These are phyloP conservation scores for Tephrocybe sp. DNA, from an alignment of 768 basidiomycete genomes.

Conservation along the genomic window DNA sequence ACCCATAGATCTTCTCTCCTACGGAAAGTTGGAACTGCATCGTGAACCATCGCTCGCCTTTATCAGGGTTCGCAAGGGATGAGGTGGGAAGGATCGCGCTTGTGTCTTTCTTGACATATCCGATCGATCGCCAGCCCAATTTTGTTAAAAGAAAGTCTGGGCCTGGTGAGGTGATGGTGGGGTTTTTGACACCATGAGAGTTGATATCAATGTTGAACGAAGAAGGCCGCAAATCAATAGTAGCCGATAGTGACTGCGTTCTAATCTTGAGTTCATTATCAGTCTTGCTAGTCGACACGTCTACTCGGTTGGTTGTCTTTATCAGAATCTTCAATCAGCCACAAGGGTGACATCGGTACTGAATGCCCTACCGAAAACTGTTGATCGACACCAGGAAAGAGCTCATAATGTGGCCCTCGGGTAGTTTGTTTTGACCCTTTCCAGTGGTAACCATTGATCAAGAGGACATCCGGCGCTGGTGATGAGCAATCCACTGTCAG, in stretches of 20 bases:
- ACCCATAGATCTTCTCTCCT: conserved; percentile 44
- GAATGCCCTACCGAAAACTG: conserved; percentile 16
- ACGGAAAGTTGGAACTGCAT: conserved; percentile 35
- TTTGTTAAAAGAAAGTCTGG: conserved; percentile 26
- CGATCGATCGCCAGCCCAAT: conserved; percentile 29
- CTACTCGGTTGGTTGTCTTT: conserved; percentile 15
- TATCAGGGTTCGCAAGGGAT: conserved; percentile 21
- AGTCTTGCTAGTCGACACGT: conserved; percentile 20
- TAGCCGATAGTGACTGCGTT: conserved; percentile 24
- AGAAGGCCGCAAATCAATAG: conserved; percentile 25
- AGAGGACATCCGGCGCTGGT: conserved; percentile 26
- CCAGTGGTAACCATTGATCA: conserved; percentile 32
- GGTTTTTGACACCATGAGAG: conserved; percentile 20
- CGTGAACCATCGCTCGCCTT: conserved; percentile 26
- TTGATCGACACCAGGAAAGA: conserved; percentile 27
- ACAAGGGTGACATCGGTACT: too few relatives aligned
- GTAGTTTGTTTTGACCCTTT: conserved; percentile 19
- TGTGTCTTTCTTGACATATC: conserved; percentile 26
- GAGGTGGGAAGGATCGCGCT: conserved; percentile 17
- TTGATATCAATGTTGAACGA: conserved; percentile 28
- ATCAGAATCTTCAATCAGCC: not conserved
- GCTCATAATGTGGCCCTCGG: conserved; percentile 27
- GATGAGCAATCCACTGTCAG: conserved; percentile 32
- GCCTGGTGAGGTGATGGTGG: conserved; percentile 19
- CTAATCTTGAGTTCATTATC: conserved; percentile 20